Evolutionary conservation across 2,329 filamentous ascomycete genomes (phyloP), one percentile per base, ranked within the genome.

Genomic region (Remersonia thermophila): DNA sequence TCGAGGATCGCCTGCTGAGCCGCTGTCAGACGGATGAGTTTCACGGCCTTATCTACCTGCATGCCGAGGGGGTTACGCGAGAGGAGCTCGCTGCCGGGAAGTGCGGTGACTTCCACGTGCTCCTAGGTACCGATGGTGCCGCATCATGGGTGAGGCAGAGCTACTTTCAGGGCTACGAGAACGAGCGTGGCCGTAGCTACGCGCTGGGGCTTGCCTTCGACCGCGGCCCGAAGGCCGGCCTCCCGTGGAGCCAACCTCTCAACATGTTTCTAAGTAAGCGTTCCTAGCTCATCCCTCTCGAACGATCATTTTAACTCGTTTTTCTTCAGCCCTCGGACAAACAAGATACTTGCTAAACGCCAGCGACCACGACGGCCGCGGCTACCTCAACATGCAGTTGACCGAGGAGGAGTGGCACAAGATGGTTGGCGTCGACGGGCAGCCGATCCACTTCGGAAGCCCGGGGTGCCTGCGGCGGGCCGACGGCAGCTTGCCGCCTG

Each of bases 191-290:
- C 2, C 42, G 46, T 27, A 57, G 53, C 29, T 58, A 56, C 32
- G 55, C 56, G 2, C 49, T 59, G 2, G 56, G 55, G 0, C 44
- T 57, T 3, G 56, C 55, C 2, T 57, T 59, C 30, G 47, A 56
- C 23, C 50, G 55, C 11, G 51, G 52, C 0, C 42, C 47, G 3
- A 43, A 33, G 27, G 41, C 32, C 6, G 55, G 56, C 1, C 36
- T 59, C 28, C 56, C 56, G 1, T 55, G 54, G 51, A 51, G 51
- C 10, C 56, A 59, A 39, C 48, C 55, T 1, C 47, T 58, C 11
- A 59, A 59, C 32, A 48, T 59, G 29, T 57, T 58, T 40, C 44
- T 59, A 10, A 59, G n/a, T n/a, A n/a, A n/a, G n/a, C n/a, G n/a
- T n/a, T n/a, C n/a, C n/a, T n/a, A n/a, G n/a, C n/a, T n/a, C n/a